phyloP scores from a whole-genome alignment of 2,329 filamentous ascomycete species.

The Neonectria coccinea region DNA sequence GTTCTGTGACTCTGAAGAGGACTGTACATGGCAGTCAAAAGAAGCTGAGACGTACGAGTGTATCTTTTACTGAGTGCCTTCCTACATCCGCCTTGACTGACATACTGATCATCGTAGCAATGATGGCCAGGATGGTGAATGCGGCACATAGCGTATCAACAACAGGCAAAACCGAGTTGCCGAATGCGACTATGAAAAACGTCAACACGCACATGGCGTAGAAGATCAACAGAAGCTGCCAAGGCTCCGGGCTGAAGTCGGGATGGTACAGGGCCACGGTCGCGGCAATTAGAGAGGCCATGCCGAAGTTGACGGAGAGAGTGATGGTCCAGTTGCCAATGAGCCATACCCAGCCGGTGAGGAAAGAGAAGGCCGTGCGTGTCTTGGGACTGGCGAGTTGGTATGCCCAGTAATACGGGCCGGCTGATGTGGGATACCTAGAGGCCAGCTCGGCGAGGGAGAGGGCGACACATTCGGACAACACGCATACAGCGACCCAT shows the following conservation, averaged over 20 bases:
- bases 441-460: conserved; percentile 79
- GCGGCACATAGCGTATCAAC: conserved; percentile 78
- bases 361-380: conserved; percentile 74
- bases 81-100: conserved; percentile 70
- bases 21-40: neutral
- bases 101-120: conserved; percentile 76
- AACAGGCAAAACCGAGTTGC: conserved; percentile 66
- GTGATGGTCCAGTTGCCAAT: conserved; percentile 78
- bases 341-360: conserved; percentile 80
- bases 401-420: conserved; percentile 81
- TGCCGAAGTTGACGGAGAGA: conserved; percentile 76
- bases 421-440: conserved; percentile 70
- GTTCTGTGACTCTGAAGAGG: neutral
- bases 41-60: conserved; percentile 32
- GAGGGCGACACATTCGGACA: conserved; percentile 77
- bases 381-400: conserved; percentile 70
- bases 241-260: conserved; percentile 57
- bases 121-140: conserved; percentile 77
- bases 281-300: conserved; percentile 74
- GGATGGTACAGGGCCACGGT: conserved; percentile 73
- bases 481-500: conserved; percentile 70
- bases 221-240: conserved; percentile 78
- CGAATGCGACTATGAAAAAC: conserved; percentile 75
- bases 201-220: conserved; percentile 72
- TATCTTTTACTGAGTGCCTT: conserved; percentile 65